Base-by-base conservation (phyloP, 129 eudicot species). In the Tagetes erecta region DNA sequence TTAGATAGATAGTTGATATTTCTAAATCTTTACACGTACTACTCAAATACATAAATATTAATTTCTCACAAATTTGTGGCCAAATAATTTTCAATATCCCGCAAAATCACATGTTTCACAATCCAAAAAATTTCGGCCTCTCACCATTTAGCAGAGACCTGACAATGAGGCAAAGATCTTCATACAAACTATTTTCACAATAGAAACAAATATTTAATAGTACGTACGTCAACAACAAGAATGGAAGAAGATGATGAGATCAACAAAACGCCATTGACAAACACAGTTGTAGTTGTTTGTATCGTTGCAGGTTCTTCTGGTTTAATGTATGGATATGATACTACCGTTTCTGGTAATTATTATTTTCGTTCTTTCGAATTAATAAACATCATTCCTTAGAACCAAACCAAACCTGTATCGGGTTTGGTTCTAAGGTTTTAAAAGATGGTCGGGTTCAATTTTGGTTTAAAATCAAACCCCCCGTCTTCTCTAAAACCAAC, bases 291-390 rank as follows among this genome's bases (percentile, higher is more conserved):
- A 31, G 46, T 31, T 31, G 80, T 83, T 52, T 78, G 83, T 46
- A 78, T 78, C 3, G 69, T 78, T 44, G 86, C 86, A 36, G 86
- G 80, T 55, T 73, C 83, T 20, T 39, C 86, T 37, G 86, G 86
- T 63, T 70, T 83, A 27, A 73, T 78, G 86, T 83, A 60, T 34
- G 86, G 86, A 31, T 83, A 83, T 31, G 86, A 83, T 62, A 78
- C 79, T 3, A 56, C 83, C 5, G 83, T 83, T 62, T 59, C 73
- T 37, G 86, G 83, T 83, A 53, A 70, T 63, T 69, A 31, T 9
- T 56, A 20, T 31, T 38, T 74, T 2, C 12, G 44, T 7, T 6
- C 3, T 13, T n/a, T 52, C 50, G 0, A 5, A 33, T 2, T 5
- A 2, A 75, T 35, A 35, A 8, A 40, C 9, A 47, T 31, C 49